Conservation (phyloP, 2,329 filamentous ascomycete species). For the Hymenoscyphus fructigenus region DNA sequence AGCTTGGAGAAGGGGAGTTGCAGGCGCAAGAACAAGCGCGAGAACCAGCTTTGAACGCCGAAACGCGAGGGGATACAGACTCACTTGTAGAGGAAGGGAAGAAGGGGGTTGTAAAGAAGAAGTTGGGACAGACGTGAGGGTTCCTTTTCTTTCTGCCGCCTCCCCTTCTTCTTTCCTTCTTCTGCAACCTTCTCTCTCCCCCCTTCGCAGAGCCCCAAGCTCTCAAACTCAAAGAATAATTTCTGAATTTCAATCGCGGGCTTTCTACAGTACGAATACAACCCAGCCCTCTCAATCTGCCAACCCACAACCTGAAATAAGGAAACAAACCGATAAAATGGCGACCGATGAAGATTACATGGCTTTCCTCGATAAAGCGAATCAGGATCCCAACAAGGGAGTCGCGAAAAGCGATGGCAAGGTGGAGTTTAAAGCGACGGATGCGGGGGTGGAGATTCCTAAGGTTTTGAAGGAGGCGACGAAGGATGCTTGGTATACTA, state of each 20-base stretch:
- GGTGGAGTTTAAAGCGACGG: slow-evolving; percentile 51
- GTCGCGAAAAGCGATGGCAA: slow-evolving; percentile 36
- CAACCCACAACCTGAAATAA: not conserved
- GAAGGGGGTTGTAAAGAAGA: not conserved
- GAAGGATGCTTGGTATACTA: slow-evolving; percentile 67
- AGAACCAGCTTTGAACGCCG: no score
- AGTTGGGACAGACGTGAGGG: not conserved
- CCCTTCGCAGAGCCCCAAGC: not conserved
- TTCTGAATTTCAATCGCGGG: not conserved
- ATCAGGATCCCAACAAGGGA: slow-evolving; percentile 70
- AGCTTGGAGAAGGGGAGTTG: no score
- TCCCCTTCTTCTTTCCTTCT: not conserved
- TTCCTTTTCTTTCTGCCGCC: not conserved
- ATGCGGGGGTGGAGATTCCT: slow-evolving; percentile 60
- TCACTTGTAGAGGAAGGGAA: not conserved
- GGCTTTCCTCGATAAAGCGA: slow-evolving; percentile 84
- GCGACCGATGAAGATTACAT: slow-evolving; percentile 80
- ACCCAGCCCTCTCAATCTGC: not conserved
- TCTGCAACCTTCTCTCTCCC: not conserved
- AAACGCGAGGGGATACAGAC: not conserved
- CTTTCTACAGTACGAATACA: not conserved
- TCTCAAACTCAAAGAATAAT: not conserved
- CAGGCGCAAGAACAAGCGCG: no score
- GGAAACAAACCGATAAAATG: slow-evolving; percentile 46
- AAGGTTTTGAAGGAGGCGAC: slow-evolving; percentile 51